phyloP scores from a whole-genome alignment of 257 asterid genomes.

The Linderniella brevidens region DNA sequence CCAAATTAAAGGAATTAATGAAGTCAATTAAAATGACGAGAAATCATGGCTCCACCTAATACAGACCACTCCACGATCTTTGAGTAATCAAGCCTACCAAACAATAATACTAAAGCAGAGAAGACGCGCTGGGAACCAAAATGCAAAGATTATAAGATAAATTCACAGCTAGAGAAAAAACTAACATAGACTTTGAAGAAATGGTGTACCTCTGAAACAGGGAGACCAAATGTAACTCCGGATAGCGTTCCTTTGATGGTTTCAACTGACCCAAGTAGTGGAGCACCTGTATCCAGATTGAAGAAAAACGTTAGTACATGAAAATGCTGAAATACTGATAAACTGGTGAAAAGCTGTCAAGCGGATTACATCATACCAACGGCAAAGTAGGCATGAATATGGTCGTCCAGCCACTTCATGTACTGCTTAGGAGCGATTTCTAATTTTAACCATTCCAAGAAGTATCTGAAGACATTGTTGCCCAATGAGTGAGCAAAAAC shows the following conservation, averaged over 20 bases:
- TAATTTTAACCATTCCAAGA: conserved; percentile 93
- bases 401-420: conserved; percentile 75
- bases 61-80: background rate
- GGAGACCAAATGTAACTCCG: conserved; percentile 84
- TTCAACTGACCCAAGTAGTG: conserved; percentile 86
- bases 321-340: background rate
- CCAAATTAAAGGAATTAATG: conserved; percentile 19
- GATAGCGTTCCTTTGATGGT: conserved; percentile 69
- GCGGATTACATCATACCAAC: conserved; percentile 52
- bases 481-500: conserved; percentile 98
- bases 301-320: conserved; percentile 2
- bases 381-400: conserved; percentile 95
- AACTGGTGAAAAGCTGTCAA: conserved; percentile 13
- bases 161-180: background rate
- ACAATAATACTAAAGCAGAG: background rate
- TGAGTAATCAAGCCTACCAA: background rate
- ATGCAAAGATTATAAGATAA: background rate
- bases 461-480: conserved; percentile 95
- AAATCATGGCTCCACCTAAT: conserved; percentile 2
- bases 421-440: conserved; percentile 91
- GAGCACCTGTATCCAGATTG: conserved; percentile 52
- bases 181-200: conserved; percentile 1
- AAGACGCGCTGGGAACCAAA: too few relatives aligned
- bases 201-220: conserved; percentile 75
- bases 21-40: conserved; percentile 21